Conservation (phyloP, 2,329 filamentous ascomycete species). For the Xylariaceae sp. region DNA sequence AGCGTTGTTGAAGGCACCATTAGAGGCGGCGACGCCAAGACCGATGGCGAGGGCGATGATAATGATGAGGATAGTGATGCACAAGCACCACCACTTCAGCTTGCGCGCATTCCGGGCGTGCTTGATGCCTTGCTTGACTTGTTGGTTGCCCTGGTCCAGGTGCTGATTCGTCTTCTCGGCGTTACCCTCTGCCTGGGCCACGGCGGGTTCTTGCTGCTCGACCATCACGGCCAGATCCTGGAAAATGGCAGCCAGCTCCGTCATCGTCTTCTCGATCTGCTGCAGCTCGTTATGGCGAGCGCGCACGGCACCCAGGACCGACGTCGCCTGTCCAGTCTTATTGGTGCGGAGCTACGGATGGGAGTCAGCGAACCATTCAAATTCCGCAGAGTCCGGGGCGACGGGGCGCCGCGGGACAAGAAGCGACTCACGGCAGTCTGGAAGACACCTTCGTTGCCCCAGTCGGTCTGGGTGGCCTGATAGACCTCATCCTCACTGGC, state of each 20-base stretch:
- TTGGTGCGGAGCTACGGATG: conserved; percentile 62
- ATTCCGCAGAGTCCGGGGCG: too few species aligned
- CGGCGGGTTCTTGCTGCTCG: conserved; percentile 60
- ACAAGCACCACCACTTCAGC: conserved; percentile 75
- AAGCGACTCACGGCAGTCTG: conserved; percentile 73
- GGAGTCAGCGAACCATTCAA: background rate
- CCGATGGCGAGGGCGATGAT: conserved; percentile 48
- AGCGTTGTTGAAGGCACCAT: too few species aligned
- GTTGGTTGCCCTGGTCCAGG: conserved; percentile 59
- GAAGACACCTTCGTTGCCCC: conserved; percentile 74
- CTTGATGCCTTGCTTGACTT: conserved; percentile 61
- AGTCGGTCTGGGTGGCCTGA: conserved; percentile 61
- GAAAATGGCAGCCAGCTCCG: conserved; percentile 63
- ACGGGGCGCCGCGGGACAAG: background rate
- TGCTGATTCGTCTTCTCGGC: conserved; percentile 59
- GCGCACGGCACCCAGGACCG: conserved; percentile 69
- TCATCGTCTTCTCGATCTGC: conserved; percentile 68
- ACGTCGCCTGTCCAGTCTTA: conserved; percentile 64
- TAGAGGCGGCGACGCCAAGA: conserved; percentile 10
- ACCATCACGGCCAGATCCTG: conserved; percentile 68
- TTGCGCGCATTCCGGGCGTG: conserved; percentile 60
- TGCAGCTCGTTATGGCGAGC: conserved; percentile 78
- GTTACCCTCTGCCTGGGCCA: conserved; percentile 56
- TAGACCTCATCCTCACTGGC: conserved; percentile 66
- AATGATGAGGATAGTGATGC: conserved; percentile 53